phyloP scores from a whole-genome alignment of 2,329 filamentous ascomycete genomes.

The Boeremia exigua region DNA sequence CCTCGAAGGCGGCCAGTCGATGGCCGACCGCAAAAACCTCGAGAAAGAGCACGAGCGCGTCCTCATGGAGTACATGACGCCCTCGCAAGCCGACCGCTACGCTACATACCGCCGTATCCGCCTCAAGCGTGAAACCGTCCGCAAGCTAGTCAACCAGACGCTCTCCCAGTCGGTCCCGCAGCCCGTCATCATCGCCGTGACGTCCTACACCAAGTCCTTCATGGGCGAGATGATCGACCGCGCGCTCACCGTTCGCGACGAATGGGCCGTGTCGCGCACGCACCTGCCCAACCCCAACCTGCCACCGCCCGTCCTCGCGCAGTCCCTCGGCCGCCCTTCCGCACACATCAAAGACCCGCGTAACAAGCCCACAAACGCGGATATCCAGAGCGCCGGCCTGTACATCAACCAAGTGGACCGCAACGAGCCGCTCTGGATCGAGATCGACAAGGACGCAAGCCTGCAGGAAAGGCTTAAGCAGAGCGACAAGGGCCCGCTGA shows the following conservation, averaged over 20 bases:
- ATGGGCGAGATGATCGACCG: conserved; percentile 77
- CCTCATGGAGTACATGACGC: conserved; percentile 68
- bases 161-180: conserved; percentile 79
- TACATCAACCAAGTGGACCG: conserved; percentile 33
- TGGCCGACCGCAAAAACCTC: conserved; percentile 66
- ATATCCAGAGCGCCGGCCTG: conserved; percentile 36
- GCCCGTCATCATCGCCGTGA: conserved; percentile 77
- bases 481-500: conserved; percentile 62
- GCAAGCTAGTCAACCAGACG: conserved; percentile 79
- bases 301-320: conserved; percentile 31
- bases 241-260: conserved; percentile 72
- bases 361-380: conserved; percentile 36
- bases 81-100: conserved; percentile 72
- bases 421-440: conserved; percentile 34
- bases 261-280: conserved; percentile 66
- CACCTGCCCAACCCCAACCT: conserved; percentile 42
- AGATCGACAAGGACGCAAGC: conserved; percentile 31
- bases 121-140: conserved; percentile 71
- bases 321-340: conserved; percentile 37
- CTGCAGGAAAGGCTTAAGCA: conserved; percentile 39
- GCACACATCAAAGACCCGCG: conserved; percentile 36
- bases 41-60: conserved; percentile 70
- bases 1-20: conserved; percentile 57
- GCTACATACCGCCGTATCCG: conserved; percentile 74
- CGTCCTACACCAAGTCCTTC: conserved; percentile 77